phyloP scores from a whole-genome alignment of 768 basidiomycete genomes.

The Roridomyces roridus region DNA sequence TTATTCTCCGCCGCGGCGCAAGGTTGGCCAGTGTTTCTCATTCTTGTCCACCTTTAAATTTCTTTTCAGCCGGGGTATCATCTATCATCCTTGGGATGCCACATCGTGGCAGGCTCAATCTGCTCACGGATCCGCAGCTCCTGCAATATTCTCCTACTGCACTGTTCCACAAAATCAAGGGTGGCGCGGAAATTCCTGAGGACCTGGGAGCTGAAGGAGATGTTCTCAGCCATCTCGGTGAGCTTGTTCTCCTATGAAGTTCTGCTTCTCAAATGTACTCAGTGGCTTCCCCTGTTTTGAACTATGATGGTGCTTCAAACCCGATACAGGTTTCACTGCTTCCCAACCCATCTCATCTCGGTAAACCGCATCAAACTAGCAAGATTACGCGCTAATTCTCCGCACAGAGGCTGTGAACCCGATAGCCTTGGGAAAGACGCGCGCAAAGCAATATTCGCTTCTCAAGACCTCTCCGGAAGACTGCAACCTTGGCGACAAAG shows the following conservation, averaged over 20 bases:
- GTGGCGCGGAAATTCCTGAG: slow-evolving; percentile 73
- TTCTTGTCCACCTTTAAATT: slow-evolving; percentile 20
- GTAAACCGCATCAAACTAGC: no score
- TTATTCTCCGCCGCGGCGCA: slow-evolving; percentile 72
- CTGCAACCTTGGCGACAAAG: slow-evolving; percentile 67
- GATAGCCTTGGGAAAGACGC: slow-evolving; percentile 86
- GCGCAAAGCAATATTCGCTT: slow-evolving; percentile 88
- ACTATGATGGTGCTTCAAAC: slow-evolving; percentile 55
- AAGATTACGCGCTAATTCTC: no score
- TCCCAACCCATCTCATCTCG: slow-evolving; percentile 82
- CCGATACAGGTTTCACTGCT: slow-evolving; percentile 77
- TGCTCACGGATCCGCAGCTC: slow-evolving; percentile 83
- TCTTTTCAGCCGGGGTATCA: slow-evolving; percentile 58
- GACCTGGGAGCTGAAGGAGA: slow-evolving; percentile 77
- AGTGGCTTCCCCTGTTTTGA: slow-evolving; percentile 71
- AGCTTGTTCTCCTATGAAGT: slow-evolving; percentile 16
- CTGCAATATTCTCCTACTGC: slow-evolving; percentile 69
- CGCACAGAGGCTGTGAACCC: slow-evolving; percentile 83
- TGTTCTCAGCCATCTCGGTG: slow-evolving; percentile 86
- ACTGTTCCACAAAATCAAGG: slow-evolving; percentile 88
- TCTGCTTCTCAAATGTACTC: neutral
- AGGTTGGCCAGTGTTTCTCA: slow-evolving; percentile 42
- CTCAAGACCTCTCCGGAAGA: slow-evolving; percentile 66
- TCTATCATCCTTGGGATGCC: slow-evolving; percentile 86
- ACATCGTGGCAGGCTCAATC: slow-evolving; percentile 85